Evolutionary conservation across 75 land plant species (phyloP).

Genomic region (Picea sitchensis): DNA sequence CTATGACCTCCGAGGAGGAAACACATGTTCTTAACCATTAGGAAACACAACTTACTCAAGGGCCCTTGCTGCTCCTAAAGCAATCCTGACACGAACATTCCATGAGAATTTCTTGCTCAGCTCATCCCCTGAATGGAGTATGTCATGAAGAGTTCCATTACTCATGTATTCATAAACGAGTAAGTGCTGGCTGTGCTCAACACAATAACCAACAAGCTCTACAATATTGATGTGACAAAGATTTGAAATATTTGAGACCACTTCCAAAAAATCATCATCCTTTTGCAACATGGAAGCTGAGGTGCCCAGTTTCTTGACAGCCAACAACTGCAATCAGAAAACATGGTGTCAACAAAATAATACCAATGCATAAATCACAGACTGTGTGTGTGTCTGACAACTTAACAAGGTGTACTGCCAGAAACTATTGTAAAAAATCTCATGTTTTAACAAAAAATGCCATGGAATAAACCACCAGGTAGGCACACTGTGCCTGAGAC

Average conservation of each 20-base stretch:
- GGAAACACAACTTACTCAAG: conserved; percentile 60
- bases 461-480: too few species aligned
- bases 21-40: too few species aligned
- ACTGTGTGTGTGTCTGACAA: too few species aligned
- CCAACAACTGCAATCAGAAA: conserved; percentile 47
- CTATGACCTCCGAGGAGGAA: too few species aligned
- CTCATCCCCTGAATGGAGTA: conserved; percentile 67
- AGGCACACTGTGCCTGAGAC: too few species aligned
- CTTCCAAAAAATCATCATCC: conserved; percentile 58
- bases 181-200: conserved; percentile 70
- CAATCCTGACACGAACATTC: conserved; percentile 71
- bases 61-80: conserved; percentile 83
- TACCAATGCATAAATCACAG: neutral
- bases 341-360: neutral
- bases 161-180: conserved; percentile 70
- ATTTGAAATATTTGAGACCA: conserved; percentile 51
- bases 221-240: conserved; percentile 71
- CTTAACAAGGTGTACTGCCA: too few species aligned
- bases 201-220: conserved; percentile 84
- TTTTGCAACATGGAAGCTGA: conserved; percentile 31
- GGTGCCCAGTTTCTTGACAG: conserved; percentile 71
- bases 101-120: conserved; percentile 60
- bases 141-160: conserved; percentile 71
- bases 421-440: too few species aligned
- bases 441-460: too few species aligned